Base-by-base conservation (phyloP, 2,329 filamentous ascomycete genomes). In the Tricladium varicosporioides region DNA sequence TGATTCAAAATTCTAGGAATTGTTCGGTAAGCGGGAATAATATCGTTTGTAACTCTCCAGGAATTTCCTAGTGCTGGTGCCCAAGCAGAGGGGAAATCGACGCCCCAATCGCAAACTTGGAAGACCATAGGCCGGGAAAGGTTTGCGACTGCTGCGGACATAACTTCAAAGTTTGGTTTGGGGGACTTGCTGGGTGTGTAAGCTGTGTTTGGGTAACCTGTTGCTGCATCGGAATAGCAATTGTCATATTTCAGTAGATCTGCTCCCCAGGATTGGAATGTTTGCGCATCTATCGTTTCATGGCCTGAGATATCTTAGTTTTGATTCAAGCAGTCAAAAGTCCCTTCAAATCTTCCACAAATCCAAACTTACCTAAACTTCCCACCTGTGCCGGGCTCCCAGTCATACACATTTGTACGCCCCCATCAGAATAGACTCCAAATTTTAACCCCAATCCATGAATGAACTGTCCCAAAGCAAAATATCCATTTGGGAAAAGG, bases 241-340 rank as follows among this genome's bases (percentile, higher is more conserved):
- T 71, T 73, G 54, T 74, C 74, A 55, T 74, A 80, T 71, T 80
- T 80, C n/a, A 79, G 56, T 3, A 73, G 67, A 57, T 74, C 71
- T 56, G 71, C 70, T 67, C 19, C 68, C 68, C 68, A 71, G 10
- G 58, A 60, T 1, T 61, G 65, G 48, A 67, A 67, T 2, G 66
- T 65, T n/a, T 58, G 49, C 1, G 63, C 64, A 58, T 68, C 63
- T 14, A 36, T 59, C 11, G 53, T 15, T 50, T 70, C 69, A 27
- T 70, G 60, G 45, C 49, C 66, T 68, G 22, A 10, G 10, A 27
- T 3, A 13, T 15, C 16, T 57, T 19, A 31, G 9, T 5, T 42
- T 9, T 50, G 15, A 31, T 27, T 27, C 45, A 46, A 61, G 57
- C 4, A 27, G 22, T 27, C 22, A 27, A 27, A 27, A 3, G 22